Conservation (phyloP, 169 alveolate genomes). For the Plasmodium yoelii region DNA sequence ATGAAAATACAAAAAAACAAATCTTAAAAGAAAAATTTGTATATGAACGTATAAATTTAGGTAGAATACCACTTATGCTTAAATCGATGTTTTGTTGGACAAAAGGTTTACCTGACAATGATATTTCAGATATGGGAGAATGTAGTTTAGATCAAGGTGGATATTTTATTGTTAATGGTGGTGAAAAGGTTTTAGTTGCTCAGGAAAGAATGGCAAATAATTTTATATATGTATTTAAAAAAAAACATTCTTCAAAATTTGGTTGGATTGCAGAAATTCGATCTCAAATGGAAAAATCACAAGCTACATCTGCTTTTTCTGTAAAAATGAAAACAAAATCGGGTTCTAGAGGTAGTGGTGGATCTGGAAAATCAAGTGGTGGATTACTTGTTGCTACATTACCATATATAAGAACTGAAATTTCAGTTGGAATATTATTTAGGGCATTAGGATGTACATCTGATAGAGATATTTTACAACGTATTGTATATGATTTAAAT, state of each 20-base stretch:
- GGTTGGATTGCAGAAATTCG: slow-evolving; percentile 99
- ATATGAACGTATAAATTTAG: slow-evolving; percentile 92
- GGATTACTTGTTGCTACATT: slow-evolving; percentile 97
- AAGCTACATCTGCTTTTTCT: slow-evolving; percentile 95
- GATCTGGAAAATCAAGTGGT: slow-evolving; percentile 81
- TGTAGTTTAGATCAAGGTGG: slow-evolving; percentile 99
- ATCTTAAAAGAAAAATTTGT: slow-evolving; percentile 84
- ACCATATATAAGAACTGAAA: slow-evolving; percentile 96
- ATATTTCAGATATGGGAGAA: slow-evolving; percentile 95
- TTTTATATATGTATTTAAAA: slow-evolving; percentile 97
- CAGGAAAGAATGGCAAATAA: slow-evolving; percentile 99
- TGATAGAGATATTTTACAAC: slow-evolving; percentile 91
- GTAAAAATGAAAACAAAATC: slow-evolving; percentile 90
- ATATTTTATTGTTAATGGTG: slow-evolving; percentile 98
- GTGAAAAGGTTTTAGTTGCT: slow-evolving; percentile 99
- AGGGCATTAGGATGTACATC: slow-evolving; percentile 97
- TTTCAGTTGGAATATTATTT: slow-evolving; percentile 97
- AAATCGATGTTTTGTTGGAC: slow-evolving; percentile 97
- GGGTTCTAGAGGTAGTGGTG: slow-evolving; percentile 82
- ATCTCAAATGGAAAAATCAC: slow-evolving; percentile 94
- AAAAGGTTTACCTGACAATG: slow-evolving; percentile 89
- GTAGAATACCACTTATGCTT: slow-evolving; percentile 98
- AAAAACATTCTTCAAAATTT: slow-evolving; percentile 96
- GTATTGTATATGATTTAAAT: slow-evolving; percentile 94
- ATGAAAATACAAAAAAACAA: slow-evolving; percentile 83